Evolutionary conservation across 257 asterid species (phyloP).

Genomic region (Nicotiana sylvestris): DNA sequence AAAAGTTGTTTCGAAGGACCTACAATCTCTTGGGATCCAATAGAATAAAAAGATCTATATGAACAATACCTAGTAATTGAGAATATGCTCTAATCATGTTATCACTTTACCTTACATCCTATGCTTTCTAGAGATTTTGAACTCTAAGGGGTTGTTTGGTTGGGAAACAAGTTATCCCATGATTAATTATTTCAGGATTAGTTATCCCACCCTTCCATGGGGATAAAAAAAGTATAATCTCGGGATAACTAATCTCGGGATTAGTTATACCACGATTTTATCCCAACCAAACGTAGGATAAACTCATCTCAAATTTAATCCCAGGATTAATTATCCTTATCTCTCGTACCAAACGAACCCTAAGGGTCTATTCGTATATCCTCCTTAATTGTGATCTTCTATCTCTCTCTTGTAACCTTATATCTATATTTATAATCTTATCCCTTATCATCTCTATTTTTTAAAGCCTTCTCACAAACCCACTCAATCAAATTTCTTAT

Average conservation of each 20-base stretch:
- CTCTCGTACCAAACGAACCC: too few relatives aligned
- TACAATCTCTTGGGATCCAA: background rate
- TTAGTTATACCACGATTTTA: too few relatives aligned
- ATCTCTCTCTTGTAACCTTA: background rate
- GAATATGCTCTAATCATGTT: background rate
- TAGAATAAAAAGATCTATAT: background rate
- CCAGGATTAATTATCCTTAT: too few relatives aligned
- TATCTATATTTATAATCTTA: background rate
- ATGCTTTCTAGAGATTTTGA: background rate
- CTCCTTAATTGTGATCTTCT: background rate
- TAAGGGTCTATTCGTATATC: background rate
- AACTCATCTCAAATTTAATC: too few relatives aligned
- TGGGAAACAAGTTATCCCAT: too few relatives aligned
- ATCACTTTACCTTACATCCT: background rate
- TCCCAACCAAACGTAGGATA: too few relatives aligned
- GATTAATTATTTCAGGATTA: too few relatives aligned
- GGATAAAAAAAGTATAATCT: too few relatives aligned
- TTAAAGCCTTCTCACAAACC: background rate
- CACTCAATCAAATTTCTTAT: constrained; percentile 1
- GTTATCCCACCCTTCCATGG: too few relatives aligned
- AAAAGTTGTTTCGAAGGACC: background rate
- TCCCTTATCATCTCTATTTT: background rate
- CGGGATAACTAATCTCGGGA: too few relatives aligned
- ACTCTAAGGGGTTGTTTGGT: background rate
- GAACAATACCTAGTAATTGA: background rate